These are phyloP conservation scores for Daldinia grandis DNA, from an alignment of 495 filamentous ascomycete genomes.

Conservation along the genomic window DNA sequence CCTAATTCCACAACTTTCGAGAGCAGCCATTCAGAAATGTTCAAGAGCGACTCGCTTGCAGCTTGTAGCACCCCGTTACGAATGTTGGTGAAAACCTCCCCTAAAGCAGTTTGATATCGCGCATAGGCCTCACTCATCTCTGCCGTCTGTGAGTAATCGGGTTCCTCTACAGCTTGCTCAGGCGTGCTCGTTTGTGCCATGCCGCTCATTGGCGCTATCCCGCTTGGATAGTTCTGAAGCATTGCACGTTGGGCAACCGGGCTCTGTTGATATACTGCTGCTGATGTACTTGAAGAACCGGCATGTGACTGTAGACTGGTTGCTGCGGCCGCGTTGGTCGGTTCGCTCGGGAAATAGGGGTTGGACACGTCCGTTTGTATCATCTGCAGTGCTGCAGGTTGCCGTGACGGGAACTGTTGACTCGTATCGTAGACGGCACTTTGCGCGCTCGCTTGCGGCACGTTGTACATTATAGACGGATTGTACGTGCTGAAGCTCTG, in stretches of 20 bases:
- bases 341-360: constrained; percentile 83
- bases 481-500: constrained; percentile 61
- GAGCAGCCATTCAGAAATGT: constrained; percentile 86
- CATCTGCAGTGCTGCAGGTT: constrained; percentile 82
- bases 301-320: constrained; percentile 53
- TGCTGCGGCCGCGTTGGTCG: constrained; percentile 68
- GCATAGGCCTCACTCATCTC: constrained; percentile 73
- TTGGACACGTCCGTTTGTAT: constrained; percentile 69
- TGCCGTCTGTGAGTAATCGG: constrained; percentile 29
- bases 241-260: constrained; percentile 48
- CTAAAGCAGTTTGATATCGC: constrained; percentile 76
- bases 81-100: constrained; percentile 77
- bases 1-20: constrained; percentile 83
- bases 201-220: constrained; percentile 52
- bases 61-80: constrained; percentile 75
- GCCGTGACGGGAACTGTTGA: constrained; percentile 81
- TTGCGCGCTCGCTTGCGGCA: constrained; percentile 71
- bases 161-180: constrained; percentile 45
- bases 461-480: constrained; percentile 78
- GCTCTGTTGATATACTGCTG: constrained; percentile 60
- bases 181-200: constrained; percentile 51
- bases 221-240: constrained; percentile 56
- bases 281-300: constrained; percentile 50
- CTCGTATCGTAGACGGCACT: constrained; percentile 78
- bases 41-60: constrained; percentile 75